Base-by-base conservation (phyloP, 2,329 filamentous ascomycete species). In the Hypoxylon sp. region DNA sequence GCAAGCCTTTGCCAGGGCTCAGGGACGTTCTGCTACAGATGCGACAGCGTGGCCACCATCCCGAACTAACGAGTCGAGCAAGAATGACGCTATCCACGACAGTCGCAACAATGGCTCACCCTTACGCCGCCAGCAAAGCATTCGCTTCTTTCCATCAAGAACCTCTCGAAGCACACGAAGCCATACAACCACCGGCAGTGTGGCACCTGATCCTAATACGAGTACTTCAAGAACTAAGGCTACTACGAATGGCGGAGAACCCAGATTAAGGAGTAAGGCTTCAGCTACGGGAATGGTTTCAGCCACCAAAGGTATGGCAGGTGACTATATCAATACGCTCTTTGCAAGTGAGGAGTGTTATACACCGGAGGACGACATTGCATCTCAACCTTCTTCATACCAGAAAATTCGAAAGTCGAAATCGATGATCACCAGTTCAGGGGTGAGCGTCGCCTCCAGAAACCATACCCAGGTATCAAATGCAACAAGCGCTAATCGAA, bases 1-100 rank as follows among this genome's bases (percentile, higher is more conserved):
- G 32, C 79, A 88, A 70, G 89, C 89, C 1, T 91, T 86, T 71
- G 74, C 78, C 6, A 80, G 84, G 62, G 84, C 84, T n/a, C 79
- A 79, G 56, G 78, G 79, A 34, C 77, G 79, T 11, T 77, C 72
- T 39, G 77, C 71, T 59, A 71, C 72, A 26, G 78, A 79, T 50
- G 69, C 73, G 54, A 62, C 74, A 1, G 57, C 75, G 8, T 79
- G 76, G 74, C 75, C 76, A 56, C 74, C 76, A 34, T 68, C 67
- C 34, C 75, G 71, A n/a, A 65, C 62, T 32, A 59, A 65, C 8
- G 69, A 67, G 44, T 62, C 56, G 2, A 56, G 30, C 30, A 28
- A 47, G 8, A 43, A 62, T 54, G 58, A 67, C 8, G 65, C 65
- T 50, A 66, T 54, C 20, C 51, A 51, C 1, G 64, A 68, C 11